Base-by-base conservation (phyloP, 352 stramenopile genomes). In the Paralagenidium karlingii region DNA sequence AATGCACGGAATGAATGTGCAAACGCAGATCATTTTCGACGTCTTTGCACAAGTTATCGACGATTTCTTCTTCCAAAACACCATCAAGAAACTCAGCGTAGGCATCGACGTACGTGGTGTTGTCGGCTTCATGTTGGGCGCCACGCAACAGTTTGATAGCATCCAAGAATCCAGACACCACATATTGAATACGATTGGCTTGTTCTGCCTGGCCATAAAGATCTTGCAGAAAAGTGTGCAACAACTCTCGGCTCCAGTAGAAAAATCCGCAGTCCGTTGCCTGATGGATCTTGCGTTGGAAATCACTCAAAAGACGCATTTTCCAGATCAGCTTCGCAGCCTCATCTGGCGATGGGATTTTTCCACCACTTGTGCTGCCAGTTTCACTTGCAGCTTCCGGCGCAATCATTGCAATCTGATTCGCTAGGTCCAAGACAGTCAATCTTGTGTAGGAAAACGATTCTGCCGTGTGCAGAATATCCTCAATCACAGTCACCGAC, bases 11-110 rank as follows among this genome's bases (percentile, higher is more conserved):
- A 49, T 95, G 82, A 19, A 93, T 81, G 32, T 95, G 80, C 31
- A 91, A 59, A 37, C 88, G 83, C 15, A 98, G 55, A 46, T 96
- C 84, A 31, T 91, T 94, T 49, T 98, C 91, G n/a, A 97, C 83
- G 25, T 90, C 70, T 53, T 88, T 82, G 63, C 82, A 96, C 27
- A 96, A 45, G 20, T 88, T 91, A 18, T 76, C 59, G 12, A 97
- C 64, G 24, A 96, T 77, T 38, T 92, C 76, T 40, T 92, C 78
- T 54, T 92, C 64, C 34, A 89, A 62, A 15, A 92, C 78, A 5
- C 54, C 67, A 30, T 92, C 74, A 21, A 92, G 78, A 24, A 89
- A 92, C n/a, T 67, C 47, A 2, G 73, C 61, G 37, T 83, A 89
- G 25, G 70, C 60, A 13, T 64, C 81, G 13, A 84, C 63, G 39